Percentiles rank a stretch among this genome's conserved stretches.
Evolutionary conservation across 208 protist genomes (phyloP).

Genomic region (Acanthamoeba castellanii): DNA sequence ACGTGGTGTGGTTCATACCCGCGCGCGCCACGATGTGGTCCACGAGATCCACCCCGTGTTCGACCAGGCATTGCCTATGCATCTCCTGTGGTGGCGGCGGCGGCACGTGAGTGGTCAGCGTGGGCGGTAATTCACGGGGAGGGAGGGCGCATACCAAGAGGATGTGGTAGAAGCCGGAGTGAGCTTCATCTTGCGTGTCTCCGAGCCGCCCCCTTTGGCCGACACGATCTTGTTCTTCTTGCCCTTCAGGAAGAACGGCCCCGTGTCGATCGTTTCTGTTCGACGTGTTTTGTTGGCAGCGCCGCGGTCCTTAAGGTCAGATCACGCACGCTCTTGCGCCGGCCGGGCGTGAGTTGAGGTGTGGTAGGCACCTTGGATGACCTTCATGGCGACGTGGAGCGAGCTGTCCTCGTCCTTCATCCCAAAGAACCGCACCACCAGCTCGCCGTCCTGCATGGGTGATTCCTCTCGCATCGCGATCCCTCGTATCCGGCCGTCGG

Average conservation of each 20-base stretch:
- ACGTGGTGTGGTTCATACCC: not conserved
- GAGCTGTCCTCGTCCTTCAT: slow-evolving; percentile 69
- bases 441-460: slow-evolving; percentile 48
- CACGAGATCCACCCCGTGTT: slow-evolving; percentile 36
- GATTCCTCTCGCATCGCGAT: not conserved
- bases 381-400: slow-evolving; percentile 43
- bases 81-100: not conserved
- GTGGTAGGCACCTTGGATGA: slow-evolving; percentile 28
- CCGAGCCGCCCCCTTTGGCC: not conserved
- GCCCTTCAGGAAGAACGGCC: slow-evolving; percentile 47
- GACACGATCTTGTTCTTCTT: slow-evolving; percentile 53
- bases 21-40: slow-evolving; percentile 38
- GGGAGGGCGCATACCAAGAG: not conserved
- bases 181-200: slow-evolving; percentile 41
- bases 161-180: slow-evolving; percentile 56
- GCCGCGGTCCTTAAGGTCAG: not conserved
- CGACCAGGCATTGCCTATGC: not conserved
- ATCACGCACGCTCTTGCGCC: not conserved
- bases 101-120: not conserved
- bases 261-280: slow-evolving; percentile 37
- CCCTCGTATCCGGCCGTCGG: slow-evolving; percentile 13
- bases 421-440: slow-evolving; percentile 62
- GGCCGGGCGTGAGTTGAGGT: not conserved
- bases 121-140: not conserved
- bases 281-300: not conserved